These are phyloP conservation scores for Alternaria sp. DNA, from an alignment of 2,329 filamentous ascomycete species.

Conservation along the genomic window DNA sequence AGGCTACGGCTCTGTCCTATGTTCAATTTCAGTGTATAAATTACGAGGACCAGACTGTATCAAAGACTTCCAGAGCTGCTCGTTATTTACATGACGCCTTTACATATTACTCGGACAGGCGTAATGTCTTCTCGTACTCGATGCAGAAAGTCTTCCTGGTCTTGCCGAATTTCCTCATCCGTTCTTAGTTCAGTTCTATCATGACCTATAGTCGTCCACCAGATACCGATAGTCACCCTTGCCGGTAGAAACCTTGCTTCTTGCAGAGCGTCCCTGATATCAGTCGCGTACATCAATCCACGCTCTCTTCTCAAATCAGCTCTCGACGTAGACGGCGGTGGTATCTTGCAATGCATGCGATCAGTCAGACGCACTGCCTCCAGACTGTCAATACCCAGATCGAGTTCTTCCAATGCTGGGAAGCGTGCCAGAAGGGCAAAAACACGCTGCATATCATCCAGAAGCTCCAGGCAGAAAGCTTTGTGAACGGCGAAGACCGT, in stretches of 20 bases:
- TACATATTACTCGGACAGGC: neutral
- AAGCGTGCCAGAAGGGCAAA: neutral
- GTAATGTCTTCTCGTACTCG: neutral
- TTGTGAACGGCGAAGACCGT: neutral
- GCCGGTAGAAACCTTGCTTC: neutral
- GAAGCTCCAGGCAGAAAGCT: neutral
- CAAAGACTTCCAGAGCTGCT: neutral
- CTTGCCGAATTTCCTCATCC: neutral
- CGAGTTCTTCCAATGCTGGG: neutral
- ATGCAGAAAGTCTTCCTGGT: neutral
- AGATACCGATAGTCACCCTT: neutral
- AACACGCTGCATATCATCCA: neutral
- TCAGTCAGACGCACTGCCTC: neutral
- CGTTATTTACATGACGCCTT: neutral
- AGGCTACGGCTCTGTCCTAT: neutral
- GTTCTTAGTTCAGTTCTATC: neutral
- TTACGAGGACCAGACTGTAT: neutral
- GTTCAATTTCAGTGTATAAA: neutral
- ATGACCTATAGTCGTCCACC: neutral
- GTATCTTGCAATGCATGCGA: neutral
- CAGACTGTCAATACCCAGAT: neutral
- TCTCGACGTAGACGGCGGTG: neutral
- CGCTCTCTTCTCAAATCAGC: neutral
- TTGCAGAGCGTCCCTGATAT: neutral
- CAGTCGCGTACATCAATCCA: neutral